Evolutionary conservation across 2,329 filamentous ascomycete genomes (phyloP).

Genomic region (Alternaria panax): DNA sequence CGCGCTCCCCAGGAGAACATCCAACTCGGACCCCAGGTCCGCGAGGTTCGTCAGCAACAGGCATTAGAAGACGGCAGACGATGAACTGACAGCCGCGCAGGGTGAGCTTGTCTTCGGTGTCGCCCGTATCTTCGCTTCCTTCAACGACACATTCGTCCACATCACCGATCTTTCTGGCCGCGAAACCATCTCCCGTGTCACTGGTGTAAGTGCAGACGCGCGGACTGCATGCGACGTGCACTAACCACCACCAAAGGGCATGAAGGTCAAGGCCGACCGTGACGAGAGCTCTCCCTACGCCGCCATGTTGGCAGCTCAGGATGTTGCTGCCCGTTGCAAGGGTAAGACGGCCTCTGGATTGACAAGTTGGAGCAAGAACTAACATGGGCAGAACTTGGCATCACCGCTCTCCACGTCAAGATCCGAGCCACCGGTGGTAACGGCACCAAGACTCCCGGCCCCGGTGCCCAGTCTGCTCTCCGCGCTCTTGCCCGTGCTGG

Average conservation of each 20-base stretch:
- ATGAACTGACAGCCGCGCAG: constrained; percentile 50
- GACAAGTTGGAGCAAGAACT: background rate
- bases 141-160: constrained; percentile 76
- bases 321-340: constrained; percentile 85
- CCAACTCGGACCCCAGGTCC: constrained; percentile 87
- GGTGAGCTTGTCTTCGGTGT: constrained; percentile 98
- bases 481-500: constrained; percentile 97
- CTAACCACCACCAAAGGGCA: constrained; percentile 50
- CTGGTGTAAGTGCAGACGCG: constrained; percentile 69
- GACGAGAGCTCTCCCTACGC: constrained; percentile 99
- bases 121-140: constrained; percentile 94
- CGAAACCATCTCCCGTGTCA: constrained; percentile 99
- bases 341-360: constrained; percentile 3
- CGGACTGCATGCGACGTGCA: constrained; percentile 1
- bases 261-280: constrained; percentile 98
- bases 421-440: constrained; percentile 99
- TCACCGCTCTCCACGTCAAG: constrained; percentile 99
- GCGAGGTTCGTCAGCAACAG: constrained; percentile 68
- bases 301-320: constrained; percentile 99
- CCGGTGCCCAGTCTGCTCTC: constrained; percentile 98
- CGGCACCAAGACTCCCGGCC: constrained; percentile 99
- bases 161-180: constrained; percentile 98
- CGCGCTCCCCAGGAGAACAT: constrained; percentile 92
- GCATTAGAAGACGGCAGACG: constrained; percentile 9
- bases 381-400: constrained; percentile 67